phyloP scores from a whole-genome alignment of 768 basidiomycete genomes.

The Pulveroboletus ravenelii region DNA sequence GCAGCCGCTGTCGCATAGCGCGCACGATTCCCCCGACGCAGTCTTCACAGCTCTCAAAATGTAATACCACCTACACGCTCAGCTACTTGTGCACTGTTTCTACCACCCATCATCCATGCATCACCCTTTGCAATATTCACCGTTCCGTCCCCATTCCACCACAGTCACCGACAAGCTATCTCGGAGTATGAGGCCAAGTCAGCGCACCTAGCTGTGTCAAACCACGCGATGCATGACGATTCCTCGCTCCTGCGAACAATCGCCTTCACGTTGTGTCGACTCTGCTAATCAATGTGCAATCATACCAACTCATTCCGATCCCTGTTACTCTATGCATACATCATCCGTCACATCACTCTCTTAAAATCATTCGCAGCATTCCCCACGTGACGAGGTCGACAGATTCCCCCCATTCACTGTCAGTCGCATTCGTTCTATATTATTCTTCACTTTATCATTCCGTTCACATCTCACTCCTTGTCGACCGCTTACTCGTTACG shows the following conservation, averaged over 20 bases:
- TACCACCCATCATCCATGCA: constrained; percentile 63
- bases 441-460: constrained; percentile 81
- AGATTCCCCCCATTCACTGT: constrained; percentile 42
- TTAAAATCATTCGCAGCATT: constrained; percentile 42
- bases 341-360: constrained; percentile 45
- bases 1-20: constrained; percentile 55
- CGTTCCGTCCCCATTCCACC: constrained; percentile 39
- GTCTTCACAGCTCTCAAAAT: constrained; percentile 64
- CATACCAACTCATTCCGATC: constrained; percentile 39
- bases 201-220: constrained; percentile 17
- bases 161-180: constrained; percentile 47
- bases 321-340: constrained; percentile 56
- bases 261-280: constrained; percentile 15
- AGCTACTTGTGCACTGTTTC: constrained; percentile 60
- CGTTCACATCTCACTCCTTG: constrained; percentile 33
- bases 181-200: constrained; percentile 25
- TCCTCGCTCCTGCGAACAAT: neutral
- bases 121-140: constrained; percentile 64
- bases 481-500: constrained; percentile 35
- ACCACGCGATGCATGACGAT: constrained; percentile 15
- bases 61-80: constrained; percentile 64
- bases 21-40: constrained; percentile 37
- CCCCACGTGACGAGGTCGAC: constrained; percentile 51
- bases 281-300: constrained; percentile 29
- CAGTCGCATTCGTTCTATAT: constrained; percentile 61